Conservation (phyloP, 805 yeast genomes). For the Brettanomyces custersianus region DNA sequence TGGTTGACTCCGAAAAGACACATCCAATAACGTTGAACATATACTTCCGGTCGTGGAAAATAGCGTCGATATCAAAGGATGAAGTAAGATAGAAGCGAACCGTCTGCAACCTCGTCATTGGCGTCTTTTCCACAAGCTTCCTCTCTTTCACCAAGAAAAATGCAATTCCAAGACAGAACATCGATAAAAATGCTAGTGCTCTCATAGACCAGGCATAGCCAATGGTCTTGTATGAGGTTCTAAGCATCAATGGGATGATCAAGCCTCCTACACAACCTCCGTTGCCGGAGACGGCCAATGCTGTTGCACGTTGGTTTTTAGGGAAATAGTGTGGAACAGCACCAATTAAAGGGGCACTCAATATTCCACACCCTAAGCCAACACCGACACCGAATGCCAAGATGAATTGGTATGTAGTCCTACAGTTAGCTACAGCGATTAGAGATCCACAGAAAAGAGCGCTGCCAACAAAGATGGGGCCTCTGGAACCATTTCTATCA, state of each 20-base stretch:
- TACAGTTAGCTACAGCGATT: constrained; percentile 45
- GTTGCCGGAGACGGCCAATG: constrained; percentile 37
- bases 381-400: constrained; percentile 44
- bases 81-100: constrained; percentile 7
- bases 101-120: constrained; percentile 4
- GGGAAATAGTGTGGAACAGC: constrained; percentile 57
- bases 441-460: constrained; percentile 30
- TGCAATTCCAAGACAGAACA: constrained; percentile 16
- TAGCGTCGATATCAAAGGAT: constrained; percentile 28
- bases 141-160: constrained; percentile 29
- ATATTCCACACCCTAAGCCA: constrained; percentile 51
- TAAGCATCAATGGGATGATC: constrained; percentile 40
- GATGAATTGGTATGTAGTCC: constrained; percentile 50
- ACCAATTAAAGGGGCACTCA: constrained; percentile 53
- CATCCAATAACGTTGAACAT: constrained; percentile 34
- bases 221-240: constrained; percentile 34
- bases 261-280: constrained; percentile 49
- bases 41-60: constrained; percentile 31
- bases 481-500: constrained; percentile 47
- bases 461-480: constrained; percentile 33
- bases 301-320: constrained; percentile 43
- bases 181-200: constrained; percentile 35
- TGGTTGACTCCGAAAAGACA: constrained; percentile 36
- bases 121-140: constrained; percentile 8
- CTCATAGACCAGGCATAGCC: constrained; percentile 53